These are phyloP conservation scores for Lipomyces mesembrius DNA, from an alignment of 805 yeast species.

Conservation along the genomic window DNA sequence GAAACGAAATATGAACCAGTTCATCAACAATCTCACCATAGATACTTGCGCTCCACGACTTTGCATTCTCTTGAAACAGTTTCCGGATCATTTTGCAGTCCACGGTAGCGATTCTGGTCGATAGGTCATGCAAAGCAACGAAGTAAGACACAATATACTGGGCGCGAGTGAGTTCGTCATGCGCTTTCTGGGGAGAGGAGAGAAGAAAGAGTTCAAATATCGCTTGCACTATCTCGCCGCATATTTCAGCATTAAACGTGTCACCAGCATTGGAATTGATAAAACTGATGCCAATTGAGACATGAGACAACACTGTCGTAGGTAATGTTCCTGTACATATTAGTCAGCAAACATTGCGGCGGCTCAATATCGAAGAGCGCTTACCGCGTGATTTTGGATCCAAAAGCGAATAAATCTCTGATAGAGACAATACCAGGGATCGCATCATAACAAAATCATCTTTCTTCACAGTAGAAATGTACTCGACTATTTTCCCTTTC, in stretches of 20 bases:
- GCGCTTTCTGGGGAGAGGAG: background rate
- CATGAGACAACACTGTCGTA: background rate
- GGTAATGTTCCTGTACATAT: background rate
- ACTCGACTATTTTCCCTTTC: background rate
- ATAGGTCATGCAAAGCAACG: constrained; percentile 9
- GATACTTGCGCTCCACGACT: constrained; percentile 2
- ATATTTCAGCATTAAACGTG: background rate
- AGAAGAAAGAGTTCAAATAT: constrained; percentile 14
- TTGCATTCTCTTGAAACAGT: constrained; percentile 8
- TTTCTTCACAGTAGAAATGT: background rate
- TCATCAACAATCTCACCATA: background rate
- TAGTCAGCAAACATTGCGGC: background rate
- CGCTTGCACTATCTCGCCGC: constrained; percentile 9
- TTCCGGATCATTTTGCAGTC: background rate
- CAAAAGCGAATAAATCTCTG: constrained; percentile 7
- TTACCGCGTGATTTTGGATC: background rate
- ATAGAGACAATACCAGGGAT: constrained; percentile 5
- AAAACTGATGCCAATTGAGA: background rate
- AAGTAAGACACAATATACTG: constrained; percentile 1
- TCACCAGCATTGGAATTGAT: background rate
- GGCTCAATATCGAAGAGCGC: background rate
- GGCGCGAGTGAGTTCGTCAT: background rate
- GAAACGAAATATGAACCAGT: constrained; percentile 2
- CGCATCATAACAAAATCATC: background rate
- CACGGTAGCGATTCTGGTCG: background rate